A percentile compares a stretch with the other conserved stretches of the same genome.
Evolutionary conservation across 345 rosid genomes (phyloP).

Genomic region (Eutrema japonicum): DNA sequence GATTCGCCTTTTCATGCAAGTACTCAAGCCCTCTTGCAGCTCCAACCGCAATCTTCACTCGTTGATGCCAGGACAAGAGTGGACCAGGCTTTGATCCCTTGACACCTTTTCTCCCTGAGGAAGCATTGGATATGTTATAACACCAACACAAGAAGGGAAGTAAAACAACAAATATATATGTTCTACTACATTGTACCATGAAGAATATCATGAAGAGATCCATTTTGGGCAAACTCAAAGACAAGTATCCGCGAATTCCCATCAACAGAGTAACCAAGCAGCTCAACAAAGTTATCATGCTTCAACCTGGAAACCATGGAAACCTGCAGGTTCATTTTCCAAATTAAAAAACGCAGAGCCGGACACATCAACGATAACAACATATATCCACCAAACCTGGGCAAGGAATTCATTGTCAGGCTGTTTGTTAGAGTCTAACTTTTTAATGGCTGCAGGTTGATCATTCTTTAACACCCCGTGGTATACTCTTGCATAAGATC

Average conservation of each 20-base stretch:
- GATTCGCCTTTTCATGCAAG: slow-evolving; percentile 63
- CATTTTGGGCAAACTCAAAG: slow-evolving; percentile 73
- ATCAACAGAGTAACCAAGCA: slow-evolving; percentile 73
- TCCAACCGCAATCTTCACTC: slow-evolving; percentile 71
- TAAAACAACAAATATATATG: not conserved
- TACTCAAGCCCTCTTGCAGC: slow-evolving; percentile 76
- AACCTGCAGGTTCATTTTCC: slow-evolving; percentile 47
- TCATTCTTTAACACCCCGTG: slow-evolving; percentile 56
- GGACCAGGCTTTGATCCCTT: slow-evolving; percentile 77
- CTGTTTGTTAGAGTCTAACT: slow-evolving; percentile 65
- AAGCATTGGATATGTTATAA: slow-evolving; percentile 4
- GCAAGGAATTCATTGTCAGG: slow-evolving; percentile 54
- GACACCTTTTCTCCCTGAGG: slow-evolving; percentile 70
- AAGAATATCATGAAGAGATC: slow-evolving; percentile 77
- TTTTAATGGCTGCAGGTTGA: slow-evolving; percentile 60
- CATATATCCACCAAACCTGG: slow-evolving; percentile 34
- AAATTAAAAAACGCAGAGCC: not conserved
- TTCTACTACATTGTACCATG: slow-evolving; percentile 50
- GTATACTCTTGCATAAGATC: slow-evolving; percentile 68
- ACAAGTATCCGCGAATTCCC: slow-evolving; percentile 67
- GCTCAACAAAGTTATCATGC: slow-evolving; percentile 63
- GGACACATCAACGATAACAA: not conserved
- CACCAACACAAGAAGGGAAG: not conserved
- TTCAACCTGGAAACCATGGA: slow-evolving; percentile 78
- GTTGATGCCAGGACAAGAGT: slow-evolving; percentile 64